Conservation (phyloP, 208 protist species). For the Trichomonas gallinae region DNA sequence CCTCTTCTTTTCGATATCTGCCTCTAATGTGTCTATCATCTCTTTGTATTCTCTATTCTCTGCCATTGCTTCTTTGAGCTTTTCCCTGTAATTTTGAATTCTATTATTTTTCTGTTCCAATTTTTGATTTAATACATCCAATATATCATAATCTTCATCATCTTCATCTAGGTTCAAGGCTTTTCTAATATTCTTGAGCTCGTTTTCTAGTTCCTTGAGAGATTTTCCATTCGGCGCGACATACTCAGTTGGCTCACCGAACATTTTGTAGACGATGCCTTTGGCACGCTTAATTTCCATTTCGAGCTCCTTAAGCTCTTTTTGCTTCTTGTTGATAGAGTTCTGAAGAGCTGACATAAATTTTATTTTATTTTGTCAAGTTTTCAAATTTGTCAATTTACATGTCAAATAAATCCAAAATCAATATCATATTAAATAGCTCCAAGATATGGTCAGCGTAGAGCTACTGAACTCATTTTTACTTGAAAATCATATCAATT, state of each 20-base stretch:
- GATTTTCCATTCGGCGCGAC: not conserved
- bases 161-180: not conserved
- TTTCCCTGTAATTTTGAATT: not conserved
- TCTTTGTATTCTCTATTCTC: not conserved
- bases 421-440: too few species aligned
- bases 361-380: not conserved
- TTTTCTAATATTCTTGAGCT: not conserved
- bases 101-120: not conserved
- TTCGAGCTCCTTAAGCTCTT: not conserved
- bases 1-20: not conserved
- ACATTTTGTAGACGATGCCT: not conserved
- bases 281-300: not conserved
- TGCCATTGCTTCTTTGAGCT: not conserved
- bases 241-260: not conserved
- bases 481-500: too few species aligned
- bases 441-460: too few species aligned
- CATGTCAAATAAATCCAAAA: too few species aligned
- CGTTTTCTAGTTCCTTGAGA: not conserved
- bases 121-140: not conserved
- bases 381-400: too few species aligned
- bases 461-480: too few species aligned
- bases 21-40: not conserved
- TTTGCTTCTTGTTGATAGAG: not conserved
- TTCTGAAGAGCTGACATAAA: not conserved
- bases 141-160: not conserved